phyloP scores from a whole-genome alignment of 371 early-diverging fungal genomes.

The Rhizopus delemar region DNA sequence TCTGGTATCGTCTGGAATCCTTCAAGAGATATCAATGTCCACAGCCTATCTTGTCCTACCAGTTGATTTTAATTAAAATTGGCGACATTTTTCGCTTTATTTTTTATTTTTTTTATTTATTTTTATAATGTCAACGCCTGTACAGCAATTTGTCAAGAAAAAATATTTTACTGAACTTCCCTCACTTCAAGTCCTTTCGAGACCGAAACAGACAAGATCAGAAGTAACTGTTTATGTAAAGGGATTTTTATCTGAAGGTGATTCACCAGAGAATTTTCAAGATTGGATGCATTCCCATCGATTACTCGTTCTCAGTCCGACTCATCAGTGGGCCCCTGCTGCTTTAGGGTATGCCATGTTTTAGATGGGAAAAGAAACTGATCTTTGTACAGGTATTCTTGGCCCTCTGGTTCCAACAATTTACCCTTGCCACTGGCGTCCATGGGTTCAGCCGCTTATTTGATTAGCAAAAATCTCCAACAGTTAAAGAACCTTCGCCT shows the following conservation, averaged over 20 bases:
- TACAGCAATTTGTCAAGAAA: constrained; percentile 7
- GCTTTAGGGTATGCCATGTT: constrained; percentile 39
- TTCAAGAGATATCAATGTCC: constrained; percentile 19
- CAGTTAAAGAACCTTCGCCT: constrained; percentile 34
- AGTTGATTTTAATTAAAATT: constrained; percentile 1
- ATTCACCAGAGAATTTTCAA: constrained; percentile 47
- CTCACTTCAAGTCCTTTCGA: constrained; percentile 39
- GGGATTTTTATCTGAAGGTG: constrained; percentile 47
- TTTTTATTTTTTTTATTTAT: constrained; percentile 1
- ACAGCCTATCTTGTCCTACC: constrained; percentile 26
- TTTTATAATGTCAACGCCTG: constrained; percentile 2
- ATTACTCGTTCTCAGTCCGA: constrained; percentile 38
- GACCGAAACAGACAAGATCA: constrained; percentile 30
- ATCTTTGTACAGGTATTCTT: constrained; percentile 37
- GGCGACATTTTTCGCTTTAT: background rate
- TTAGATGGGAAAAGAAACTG: background rate
- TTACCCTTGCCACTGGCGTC: constrained; percentile 49
- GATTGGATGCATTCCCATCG: constrained; percentile 57
- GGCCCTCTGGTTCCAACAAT: constrained; percentile 48
- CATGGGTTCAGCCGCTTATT: constrained; percentile 40
- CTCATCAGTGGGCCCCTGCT: constrained; percentile 44
- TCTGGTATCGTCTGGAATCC: constrained; percentile 41
- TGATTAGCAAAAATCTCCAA: constrained; percentile 32
- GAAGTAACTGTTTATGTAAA: constrained; percentile 54
- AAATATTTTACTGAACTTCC: constrained; percentile 47